Conservation (phyloP, 768 basidiomycete species). For the Hericium erinaceus region DNA sequence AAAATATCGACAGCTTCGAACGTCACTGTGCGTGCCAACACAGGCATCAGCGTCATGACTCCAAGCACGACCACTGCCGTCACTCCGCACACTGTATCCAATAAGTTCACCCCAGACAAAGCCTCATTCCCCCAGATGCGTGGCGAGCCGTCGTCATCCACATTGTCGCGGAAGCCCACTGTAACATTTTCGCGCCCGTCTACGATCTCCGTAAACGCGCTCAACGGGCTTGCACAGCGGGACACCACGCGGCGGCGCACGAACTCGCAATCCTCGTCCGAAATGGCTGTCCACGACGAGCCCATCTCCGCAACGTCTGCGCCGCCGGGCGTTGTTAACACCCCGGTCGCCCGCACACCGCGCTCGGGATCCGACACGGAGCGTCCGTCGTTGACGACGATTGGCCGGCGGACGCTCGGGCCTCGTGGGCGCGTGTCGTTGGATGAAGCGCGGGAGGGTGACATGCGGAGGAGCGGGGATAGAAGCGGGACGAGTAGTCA, state of each 20-base stretch:
- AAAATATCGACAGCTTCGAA: constrained; percentile 37
- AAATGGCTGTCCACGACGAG: constrained; percentile 9
- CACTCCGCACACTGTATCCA: constrained; percentile 55
- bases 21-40: constrained; percentile 36
- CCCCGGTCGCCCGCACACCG: constrained; percentile 22
- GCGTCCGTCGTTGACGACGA: constrained; percentile 27
- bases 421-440: constrained; percentile 38
- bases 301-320: constrained; percentile 23
- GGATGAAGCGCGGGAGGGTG: constrained; percentile 24
- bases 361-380: constrained; percentile 44
- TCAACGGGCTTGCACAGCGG: constrained; percentile 49
- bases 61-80: constrained; percentile 59
- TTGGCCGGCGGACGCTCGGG: constrained; percentile 26
- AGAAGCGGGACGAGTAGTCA: constrained; percentile 31
- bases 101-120: constrained; percentile 20
- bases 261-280: constrained; percentile 18
- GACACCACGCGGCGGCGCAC: constrained; percentile 27
- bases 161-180: constrained; percentile 27
- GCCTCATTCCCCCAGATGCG: constrained; percentile 21
- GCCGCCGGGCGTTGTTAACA: constrained; percentile 26
- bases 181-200: constrained; percentile 62
- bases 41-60: constrained; percentile 37
- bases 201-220: constrained; percentile 41
- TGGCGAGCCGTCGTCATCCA: constrained; percentile 9
- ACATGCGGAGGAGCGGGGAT: constrained; percentile 24